Base-by-base conservation (phyloP, 768 basidiomycete genomes). In the Sutorius australiensis region DNA sequence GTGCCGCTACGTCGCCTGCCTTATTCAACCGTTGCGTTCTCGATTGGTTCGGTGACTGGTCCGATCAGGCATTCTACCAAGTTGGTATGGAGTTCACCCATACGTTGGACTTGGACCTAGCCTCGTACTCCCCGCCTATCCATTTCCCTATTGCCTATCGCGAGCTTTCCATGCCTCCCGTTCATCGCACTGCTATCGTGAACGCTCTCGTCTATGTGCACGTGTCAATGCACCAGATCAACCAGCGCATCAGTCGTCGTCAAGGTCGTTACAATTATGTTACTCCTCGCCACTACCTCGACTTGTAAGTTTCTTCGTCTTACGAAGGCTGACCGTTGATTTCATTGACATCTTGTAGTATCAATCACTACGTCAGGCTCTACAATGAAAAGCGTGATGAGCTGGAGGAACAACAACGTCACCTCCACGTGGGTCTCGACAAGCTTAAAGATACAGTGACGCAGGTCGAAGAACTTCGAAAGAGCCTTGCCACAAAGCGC, bases 31-130 rank as follows among this genome's bases (percentile, higher is more conserved):
- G 97, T 75, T 99, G 97, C 68, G 97, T 99, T 8, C 78, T 99
- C 52, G 95, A 99, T 70, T 99, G 97, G 97, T 98, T 98, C 62
- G 97, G 97, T 27, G 95, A 98, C 67, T 99, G 97, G 97, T 93
- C 95, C 14, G 93, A 97, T 61, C 95, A 98, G 67, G 95, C 97
- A 0, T 90, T 98, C 72, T 98, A 89, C 67, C 97, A 98, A 76
- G 97, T 99, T 55, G 97, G 91, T 39, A 84, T 89, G 78, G 97
- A 98, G 71, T 95, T 99, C 71, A 98, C 95, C 2, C 82, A 90
- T 48, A 87, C 89, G 0, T 80, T 99, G 59, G 97, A 98, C 70
- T 80, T 99, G 58, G 97, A 98, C 63, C 70, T 92, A 34, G 78
- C 89, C 5, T 81, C 85, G 1, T 98, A 95, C 72, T 76, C 71